Evolutionary conservation across 176 grass and related monocot genomes (phyloP).

Genomic region (Bolboschoenus planiculmis): DNA sequence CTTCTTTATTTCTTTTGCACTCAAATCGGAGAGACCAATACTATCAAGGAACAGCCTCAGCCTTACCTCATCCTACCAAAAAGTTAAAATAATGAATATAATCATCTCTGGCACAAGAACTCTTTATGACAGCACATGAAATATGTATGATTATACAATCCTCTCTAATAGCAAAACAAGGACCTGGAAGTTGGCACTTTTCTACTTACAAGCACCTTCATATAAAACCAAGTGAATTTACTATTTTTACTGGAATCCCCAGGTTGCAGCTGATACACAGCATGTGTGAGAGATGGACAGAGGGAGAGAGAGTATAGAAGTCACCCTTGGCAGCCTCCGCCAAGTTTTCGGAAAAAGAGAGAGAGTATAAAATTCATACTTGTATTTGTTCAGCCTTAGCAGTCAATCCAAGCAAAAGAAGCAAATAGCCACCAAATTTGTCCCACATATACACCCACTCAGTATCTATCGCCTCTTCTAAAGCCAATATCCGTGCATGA

Average conservation of each 20-base stretch:
- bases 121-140: background rate
- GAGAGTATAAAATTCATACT: slow-evolving; percentile 36
- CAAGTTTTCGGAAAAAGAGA: background rate
- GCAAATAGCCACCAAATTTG: slow-evolving; percentile 96
- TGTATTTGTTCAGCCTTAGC: slow-evolving; percentile 99
- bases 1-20: slow-evolving; percentile 99
- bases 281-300: background rate
- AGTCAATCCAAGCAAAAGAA: slow-evolving; percentile 97
- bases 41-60: slow-evolving; percentile 98
- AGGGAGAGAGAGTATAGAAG: background rate
- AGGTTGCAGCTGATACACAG: background rate
- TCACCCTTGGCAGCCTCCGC: no score
- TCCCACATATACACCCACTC: slow-evolving; percentile 99
- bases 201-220: background rate
- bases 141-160: background rate
- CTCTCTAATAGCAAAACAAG: background rate
- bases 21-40: slow-evolving; percentile 94
- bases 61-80: slow-evolving; percentile 91
- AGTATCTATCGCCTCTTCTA: slow-evolving; percentile 99
- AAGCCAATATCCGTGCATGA: slow-evolving; percentile 91
- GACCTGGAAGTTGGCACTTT: background rate
- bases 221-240: background rate
- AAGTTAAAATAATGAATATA: slow-evolving; percentile 18
- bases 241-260: background rate
- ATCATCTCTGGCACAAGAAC: slow-evolving; percentile 3